phyloP scores from a whole-genome alignment of 2,329 filamentous ascomycete genomes.

The Penicillium sp. region DNA sequence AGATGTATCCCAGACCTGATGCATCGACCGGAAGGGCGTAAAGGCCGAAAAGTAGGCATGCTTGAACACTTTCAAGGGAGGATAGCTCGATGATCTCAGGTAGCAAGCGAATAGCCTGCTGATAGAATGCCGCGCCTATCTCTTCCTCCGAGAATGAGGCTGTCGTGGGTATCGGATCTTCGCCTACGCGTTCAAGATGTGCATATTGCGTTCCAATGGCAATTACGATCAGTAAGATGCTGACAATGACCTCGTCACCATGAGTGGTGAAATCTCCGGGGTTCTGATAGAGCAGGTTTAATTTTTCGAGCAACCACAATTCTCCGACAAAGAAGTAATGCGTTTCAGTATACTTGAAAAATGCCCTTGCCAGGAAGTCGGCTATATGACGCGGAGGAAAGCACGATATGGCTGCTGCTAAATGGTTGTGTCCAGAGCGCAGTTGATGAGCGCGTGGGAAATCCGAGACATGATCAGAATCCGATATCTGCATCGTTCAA shows the following conservation, averaged over 20 bases:
- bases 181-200: conserved; percentile 42
- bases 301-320: conserved; percentile 43
- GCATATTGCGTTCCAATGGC: conserved; percentile 54
- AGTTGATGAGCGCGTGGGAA: conserved; percentile 50
- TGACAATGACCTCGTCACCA: conserved; percentile 45
- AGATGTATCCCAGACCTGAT: conserved; percentile 52
- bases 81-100: conserved; percentile 53
- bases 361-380: conserved; percentile 48
- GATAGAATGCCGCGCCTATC: conserved; percentile 52
- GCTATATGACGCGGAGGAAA: conserved; percentile 50
- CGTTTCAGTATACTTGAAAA: conserved; percentile 50
- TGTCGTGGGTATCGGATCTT: not conserved
- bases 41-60: conserved; percentile 52
- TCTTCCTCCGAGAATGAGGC: conserved; percentile 43
- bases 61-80: conserved; percentile 54
- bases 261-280: conserved; percentile 36
- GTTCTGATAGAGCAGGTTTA: conserved; percentile 45
- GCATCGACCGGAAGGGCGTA: conserved; percentile 53
- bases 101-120: conserved; percentile 49
- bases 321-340: conserved; percentile 52
- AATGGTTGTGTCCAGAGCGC: conserved; percentile 42
- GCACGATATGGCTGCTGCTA: conserved; percentile 39
- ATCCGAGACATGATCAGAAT: conserved; percentile 26
- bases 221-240: conserved; percentile 49
- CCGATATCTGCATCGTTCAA: not conserved